Conservation (phyloP, 2,329 filamentous ascomycete genomes). For the Neopestalotiopsis sp. region DNA sequence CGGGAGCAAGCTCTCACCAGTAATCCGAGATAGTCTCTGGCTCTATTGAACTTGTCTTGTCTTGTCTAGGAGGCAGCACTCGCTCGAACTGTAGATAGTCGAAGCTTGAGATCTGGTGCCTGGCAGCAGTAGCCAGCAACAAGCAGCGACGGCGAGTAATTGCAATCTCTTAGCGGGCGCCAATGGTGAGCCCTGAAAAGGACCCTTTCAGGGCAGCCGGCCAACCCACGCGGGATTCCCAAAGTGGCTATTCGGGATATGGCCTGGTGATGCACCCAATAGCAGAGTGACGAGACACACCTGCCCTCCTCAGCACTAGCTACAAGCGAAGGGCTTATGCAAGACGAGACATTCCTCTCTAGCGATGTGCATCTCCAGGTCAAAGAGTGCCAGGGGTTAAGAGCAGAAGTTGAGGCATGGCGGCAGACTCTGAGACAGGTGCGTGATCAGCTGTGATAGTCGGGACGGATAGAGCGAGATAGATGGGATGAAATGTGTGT, state of each 20-base stretch:
- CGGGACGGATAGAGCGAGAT: not conserved
- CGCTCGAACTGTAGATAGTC: not conserved
- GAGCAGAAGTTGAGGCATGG: not conserved
- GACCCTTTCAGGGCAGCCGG: not conserved
- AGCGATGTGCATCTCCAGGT: not conserved
- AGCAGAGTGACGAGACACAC: conserved; percentile 13
- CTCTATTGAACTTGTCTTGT: not conserved
- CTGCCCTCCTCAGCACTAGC: conserved; percentile 12
- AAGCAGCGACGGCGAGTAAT: not conserved
- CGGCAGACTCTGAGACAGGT: conserved; percentile 10
- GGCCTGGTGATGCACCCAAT: conserved; percentile 15
- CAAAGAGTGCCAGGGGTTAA: not conserved
- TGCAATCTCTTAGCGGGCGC: not conserved
- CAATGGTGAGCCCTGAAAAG: conserved; percentile 3
- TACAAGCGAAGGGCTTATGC: not conserved
- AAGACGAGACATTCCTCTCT: not conserved
- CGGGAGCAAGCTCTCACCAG: not conserved
- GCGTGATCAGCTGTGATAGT: conserved; percentile 5
- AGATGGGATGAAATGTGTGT: not conserved
- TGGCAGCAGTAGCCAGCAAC: not conserved
- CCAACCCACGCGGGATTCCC: conserved; percentile 6
- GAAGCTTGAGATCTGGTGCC: conserved; percentile 2
- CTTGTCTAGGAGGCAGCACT: not conserved
- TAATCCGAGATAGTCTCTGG: not conserved
- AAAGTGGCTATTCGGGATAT: conserved; percentile 6